A percentile compares a stretch with the other conserved stretches of the same genome.
Evolutionary conservation across 2,329 filamentous ascomycete species (phyloP).

Genomic region (Fusarium sp.): DNA sequence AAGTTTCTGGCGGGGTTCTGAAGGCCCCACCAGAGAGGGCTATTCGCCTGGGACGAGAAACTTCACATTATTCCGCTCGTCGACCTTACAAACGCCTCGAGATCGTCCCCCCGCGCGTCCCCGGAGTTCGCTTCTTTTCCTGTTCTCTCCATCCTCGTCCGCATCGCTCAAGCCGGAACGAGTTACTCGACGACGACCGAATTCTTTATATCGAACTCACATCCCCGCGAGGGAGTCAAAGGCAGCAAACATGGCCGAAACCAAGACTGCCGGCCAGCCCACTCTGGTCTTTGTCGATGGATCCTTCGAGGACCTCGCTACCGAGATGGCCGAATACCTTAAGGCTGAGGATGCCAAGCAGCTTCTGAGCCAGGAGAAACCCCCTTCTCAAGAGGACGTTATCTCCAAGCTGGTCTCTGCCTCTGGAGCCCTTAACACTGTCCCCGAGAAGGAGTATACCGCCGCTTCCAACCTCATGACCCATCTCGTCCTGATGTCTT

Average conservation of each 20-base stretch:
- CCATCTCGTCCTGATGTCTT: conserved; percentile 89
- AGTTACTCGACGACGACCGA: conserved; percentile 37
- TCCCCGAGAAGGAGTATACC: conserved; percentile 96
- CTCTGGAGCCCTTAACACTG: conserved; percentile 80
- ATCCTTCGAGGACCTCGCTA: conserved; percentile 89
- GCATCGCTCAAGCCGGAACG: conserved; percentile 37
- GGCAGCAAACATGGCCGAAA: conserved; percentile 46
- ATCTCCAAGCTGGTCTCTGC: conserved; percentile 90
- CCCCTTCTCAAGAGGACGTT: conserved; percentile 79
- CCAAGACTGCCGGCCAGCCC: conserved; percentile 62
- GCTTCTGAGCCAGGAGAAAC: conserved; percentile 78
- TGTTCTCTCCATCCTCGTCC: conserved; percentile 18
- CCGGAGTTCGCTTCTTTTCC: conserved; percentile 23
- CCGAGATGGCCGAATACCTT: conserved; percentile 95
- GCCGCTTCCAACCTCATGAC: conserved; percentile 97
- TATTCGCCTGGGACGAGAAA: conserved; percentile 52
- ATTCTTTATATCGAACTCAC: conserved; percentile 31
- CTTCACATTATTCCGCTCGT: conserved; percentile 49
- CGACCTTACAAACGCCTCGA: conserved; percentile 47
- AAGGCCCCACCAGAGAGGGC: conserved; percentile 55
- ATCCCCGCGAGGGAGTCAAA: conserved; percentile 34
- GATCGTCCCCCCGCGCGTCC: conserved; percentile 39
- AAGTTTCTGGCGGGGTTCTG: conserved; percentile 50
- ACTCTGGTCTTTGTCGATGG: conserved; percentile 86
- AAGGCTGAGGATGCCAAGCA: conserved; percentile 84